Conservation (phyloP, 495 filamentous ascomycete species). For the Pyronema domesticum region DNA sequence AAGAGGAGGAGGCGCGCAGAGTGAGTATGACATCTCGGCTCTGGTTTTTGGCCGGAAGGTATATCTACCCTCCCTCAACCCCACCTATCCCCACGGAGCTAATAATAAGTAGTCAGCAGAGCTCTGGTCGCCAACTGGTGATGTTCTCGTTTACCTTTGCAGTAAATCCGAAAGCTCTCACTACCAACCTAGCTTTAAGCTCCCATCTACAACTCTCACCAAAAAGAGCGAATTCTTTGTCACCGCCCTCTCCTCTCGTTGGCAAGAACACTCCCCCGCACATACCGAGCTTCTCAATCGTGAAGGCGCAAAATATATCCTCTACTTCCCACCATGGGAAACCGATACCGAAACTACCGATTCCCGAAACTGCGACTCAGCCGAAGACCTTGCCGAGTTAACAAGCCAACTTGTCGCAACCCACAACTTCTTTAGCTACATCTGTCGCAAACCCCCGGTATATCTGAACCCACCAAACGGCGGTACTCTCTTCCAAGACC, state of each 20-base stretch:
- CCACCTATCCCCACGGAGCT: background rate
- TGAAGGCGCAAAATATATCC: background rate
- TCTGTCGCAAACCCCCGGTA: background rate
- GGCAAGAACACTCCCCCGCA: background rate
- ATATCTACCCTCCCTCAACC: background rate
- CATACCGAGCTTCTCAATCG: background rate
- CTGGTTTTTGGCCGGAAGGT: conserved; percentile 1
- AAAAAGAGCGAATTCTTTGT: conserved; percentile 3
- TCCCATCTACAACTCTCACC: background rate
- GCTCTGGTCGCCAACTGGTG: conserved; percentile 3
- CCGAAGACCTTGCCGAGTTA: background rate
- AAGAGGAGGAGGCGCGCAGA: background rate
- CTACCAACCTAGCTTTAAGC: background rate
- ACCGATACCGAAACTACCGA: background rate
- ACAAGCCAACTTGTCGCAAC: conserved; percentile 1
- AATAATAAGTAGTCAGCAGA: background rate
- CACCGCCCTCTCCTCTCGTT: conserved; percentile 1
- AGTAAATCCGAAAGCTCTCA: background rate
- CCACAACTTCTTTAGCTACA: conserved; percentile 4
- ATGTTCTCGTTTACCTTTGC: conserved; percentile 2
- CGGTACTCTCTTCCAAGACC: background rate
- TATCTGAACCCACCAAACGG: background rate
- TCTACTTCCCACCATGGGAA: conserved; percentile 6
- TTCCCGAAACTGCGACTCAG: background rate
- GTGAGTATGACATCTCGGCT: conserved; percentile 1